Conservation (phyloP, 2,329 filamentous ascomycete species). For the Didymella lethalis region DNA sequence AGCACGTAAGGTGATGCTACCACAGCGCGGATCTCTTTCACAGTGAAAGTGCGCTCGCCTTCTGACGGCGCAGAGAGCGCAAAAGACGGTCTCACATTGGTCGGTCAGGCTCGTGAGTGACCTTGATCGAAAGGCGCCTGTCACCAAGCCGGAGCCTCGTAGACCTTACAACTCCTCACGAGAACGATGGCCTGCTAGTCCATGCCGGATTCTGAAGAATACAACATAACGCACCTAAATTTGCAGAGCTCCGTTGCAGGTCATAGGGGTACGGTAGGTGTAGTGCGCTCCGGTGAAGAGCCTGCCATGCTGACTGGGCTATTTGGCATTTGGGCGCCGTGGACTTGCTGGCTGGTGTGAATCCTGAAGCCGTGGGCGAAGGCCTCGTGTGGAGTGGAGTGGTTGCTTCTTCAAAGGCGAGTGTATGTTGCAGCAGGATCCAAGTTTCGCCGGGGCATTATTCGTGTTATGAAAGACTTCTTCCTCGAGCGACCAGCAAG, state of each 20-base stretch:
- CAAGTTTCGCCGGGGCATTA: background rate
- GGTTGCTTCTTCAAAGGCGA: background rate
- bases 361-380: background rate
- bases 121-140: background rate
- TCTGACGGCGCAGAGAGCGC: background rate
- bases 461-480: conserved; percentile 18
- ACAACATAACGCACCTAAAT: background rate
- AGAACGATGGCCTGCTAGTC: background rate
- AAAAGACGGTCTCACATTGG: background rate
- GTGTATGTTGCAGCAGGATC: background rate
- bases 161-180: background rate
- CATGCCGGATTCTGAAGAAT: background rate
- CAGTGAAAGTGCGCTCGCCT: background rate
- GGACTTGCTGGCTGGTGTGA: background rate
- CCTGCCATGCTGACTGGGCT: background rate
- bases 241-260: background rate
- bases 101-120: background rate
- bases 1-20: background rate
- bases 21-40: background rate
- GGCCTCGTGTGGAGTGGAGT: background rate
- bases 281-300: background rate
- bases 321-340: background rate
- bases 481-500: conserved; percentile 45
- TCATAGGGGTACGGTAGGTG: no score
- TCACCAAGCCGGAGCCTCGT: background rate